These are phyloP conservation scores for Russula sp. DNA, from an alignment of 768 basidiomycete genomes.

Conservation along the genomic window DNA sequence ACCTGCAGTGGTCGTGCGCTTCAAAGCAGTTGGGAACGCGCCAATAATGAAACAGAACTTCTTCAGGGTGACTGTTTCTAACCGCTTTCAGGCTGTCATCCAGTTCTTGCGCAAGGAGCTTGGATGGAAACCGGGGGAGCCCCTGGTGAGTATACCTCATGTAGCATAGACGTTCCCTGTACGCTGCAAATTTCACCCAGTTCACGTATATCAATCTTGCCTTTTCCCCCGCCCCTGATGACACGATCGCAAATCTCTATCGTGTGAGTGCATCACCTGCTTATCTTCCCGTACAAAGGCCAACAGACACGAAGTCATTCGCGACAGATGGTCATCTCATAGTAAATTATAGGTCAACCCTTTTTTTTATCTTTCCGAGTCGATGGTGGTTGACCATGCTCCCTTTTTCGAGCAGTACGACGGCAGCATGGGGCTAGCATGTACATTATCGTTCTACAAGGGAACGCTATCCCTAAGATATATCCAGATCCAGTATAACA, in stretches of 20 bases:
- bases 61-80: slow-evolving; percentile 93
- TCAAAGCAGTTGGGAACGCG: slow-evolving; percentile 96
- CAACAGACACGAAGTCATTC: slow-evolving; percentile 40
- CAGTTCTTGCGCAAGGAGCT: slow-evolving; percentile 88
- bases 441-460: slow-evolving; percentile 3
- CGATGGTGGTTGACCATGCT: neutral
- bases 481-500: slow-evolving; percentile 12
- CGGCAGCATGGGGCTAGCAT: slow-evolving; percentile 50
- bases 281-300: neutral
- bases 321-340: slow-evolving; percentile 58
- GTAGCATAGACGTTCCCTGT: neutral
- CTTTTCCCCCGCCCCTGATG: slow-evolving; percentile 72
- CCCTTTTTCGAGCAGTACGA: slow-evolving; percentile 37
- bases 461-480: neutral
- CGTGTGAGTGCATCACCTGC: slow-evolving; percentile 38
- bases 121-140: slow-evolving; percentile 79
- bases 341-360: slow-evolving; percentile 55
- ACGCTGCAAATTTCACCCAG: slow-evolving; percentile 30
- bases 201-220: slow-evolving; percentile 77
- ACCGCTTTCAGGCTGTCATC: slow-evolving; percentile 92
- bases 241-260: slow-evolving; percentile 64
- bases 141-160: slow-evolving; percentile 52
- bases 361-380: neutral
- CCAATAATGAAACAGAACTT: slow-evolving; percentile 99
- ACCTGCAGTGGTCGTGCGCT: slow-evolving; percentile 80